Base-by-base conservation (phyloP, 345 rosid species). In the Reutealis trisperma region DNA sequence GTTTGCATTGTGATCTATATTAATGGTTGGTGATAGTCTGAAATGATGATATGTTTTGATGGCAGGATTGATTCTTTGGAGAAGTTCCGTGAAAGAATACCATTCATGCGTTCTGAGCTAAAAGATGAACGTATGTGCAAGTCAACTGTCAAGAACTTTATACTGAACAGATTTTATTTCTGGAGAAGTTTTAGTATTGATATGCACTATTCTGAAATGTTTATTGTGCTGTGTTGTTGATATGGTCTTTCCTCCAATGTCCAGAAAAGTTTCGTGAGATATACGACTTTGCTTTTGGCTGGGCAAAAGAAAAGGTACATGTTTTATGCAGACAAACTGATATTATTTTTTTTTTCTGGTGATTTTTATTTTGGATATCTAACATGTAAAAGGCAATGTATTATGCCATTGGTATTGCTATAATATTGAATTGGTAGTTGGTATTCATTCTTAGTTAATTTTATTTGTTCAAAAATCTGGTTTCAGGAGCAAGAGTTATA, bases 271-370 rank as follows among this genome's bases (percentile, higher is more conserved):
- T 96, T 65, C 90, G 92, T 27, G 98, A 96, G 67, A 93, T 96
- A 63, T 91, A 96, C 82, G 93, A 92, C 86, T 96, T 92, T 81
- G 93, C 99, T 72, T 96, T 93, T 87, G 94, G 92, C 70, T 96
- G 99, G 98, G 98, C 98, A 69, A 96, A 90, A 85, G 99, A 96
- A 86, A 96, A 96, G 98, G 99, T 96, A 84, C 47, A 34, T 32
- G 14, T 77, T 70, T 72, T 57, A n/a, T 65, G 14, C 71, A 55
- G 12, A 37, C 15, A 5, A n/a, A 57, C 44, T 13, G 32, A 19
- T 72, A 12, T 37, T 6, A 60, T 34, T 34, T 2, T 57, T 58
- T 22, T 59, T 34, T 18, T 51, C 11, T 68, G 25, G 32, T 45
- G 27, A 6, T 59, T 5, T 27, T 45, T 47, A 27, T 2, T 62